Evolutionary conservation across 306 rosid species (phyloP), one percentile per base, ranked within the genome.

Genomic region (Lathyrus aphaca): DNA sequence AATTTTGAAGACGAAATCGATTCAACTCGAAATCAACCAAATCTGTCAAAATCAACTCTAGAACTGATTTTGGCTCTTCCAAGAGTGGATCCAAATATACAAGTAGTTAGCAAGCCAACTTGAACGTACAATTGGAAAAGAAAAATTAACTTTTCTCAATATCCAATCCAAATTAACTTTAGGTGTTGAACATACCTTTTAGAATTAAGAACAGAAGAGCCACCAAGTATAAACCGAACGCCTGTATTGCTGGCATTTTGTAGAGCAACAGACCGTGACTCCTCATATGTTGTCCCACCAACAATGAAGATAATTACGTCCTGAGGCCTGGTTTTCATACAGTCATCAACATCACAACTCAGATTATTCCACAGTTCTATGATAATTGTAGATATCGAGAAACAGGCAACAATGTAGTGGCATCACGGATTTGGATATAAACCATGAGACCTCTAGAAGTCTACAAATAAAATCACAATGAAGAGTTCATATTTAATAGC

Each of bases 271-370:
- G 84, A 82, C 15, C 95, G 88, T 35, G 96, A 84, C 76, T 94
- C 99, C 82, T 91, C 99, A 37, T 94, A 94, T 53, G 97, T 94
- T 43, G 99, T 91, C 67, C 97, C 99, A 46, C 99, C 99, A 63
- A 94, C 92, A 75, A 94, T 79, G 82, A 91, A 91, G 71, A 94
- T 91, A 77, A 94, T 66, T 39, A 94, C 99, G 16, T 91, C 99
- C 81, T 91, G 97, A 0, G 91, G 96, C 89, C 96, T 91, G 96
- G 73, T 54, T 79, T 75, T 63, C 58, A 79, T 49, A 50, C 45
- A 77, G 56, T 66, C 66, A 45, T 75, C 79, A 57, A 59, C 51
- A 78, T n/a, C 48, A 76, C 23, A 64, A 58, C 30, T 70, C 38
- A 19, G 27, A 77, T 38, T 27, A 57, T 64, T 77, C 43, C 50